These are phyloP conservation scores for Fusarium zealandicum DNA, from an alignment of 2,329 filamentous ascomycete species.

Conservation along the genomic window DNA sequence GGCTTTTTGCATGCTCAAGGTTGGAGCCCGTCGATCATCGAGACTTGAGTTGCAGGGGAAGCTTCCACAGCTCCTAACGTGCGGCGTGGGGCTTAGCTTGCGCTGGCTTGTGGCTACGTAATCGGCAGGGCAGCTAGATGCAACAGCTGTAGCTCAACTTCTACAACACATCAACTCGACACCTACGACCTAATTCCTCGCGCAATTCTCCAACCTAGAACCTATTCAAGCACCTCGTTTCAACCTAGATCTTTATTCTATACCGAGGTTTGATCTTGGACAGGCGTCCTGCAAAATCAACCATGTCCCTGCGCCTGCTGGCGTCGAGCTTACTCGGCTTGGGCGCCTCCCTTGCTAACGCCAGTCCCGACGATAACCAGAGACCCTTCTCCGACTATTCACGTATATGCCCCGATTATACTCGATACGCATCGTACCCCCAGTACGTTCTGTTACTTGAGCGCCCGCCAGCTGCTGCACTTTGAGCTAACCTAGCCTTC, in stretches of 20 bases:
- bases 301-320: conserved; percentile 42
- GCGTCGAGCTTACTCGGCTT: conserved; percentile 41
- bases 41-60: no score
- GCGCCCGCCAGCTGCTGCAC: background rate
- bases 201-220: background rate
- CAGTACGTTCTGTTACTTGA: conserved; percentile 46
- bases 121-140: conserved; percentile 21
- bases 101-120: conserved; percentile 23
- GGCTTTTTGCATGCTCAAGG: background rate
- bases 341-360: conserved; percentile 30
- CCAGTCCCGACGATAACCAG: conserved; percentile 33
- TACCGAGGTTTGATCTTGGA: background rate
- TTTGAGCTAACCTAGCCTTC: conserved; percentile 12
- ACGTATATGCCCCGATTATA: conserved; percentile 52
- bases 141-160: conserved; percentile 17
- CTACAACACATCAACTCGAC: conserved; percentile 2
- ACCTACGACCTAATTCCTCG: background rate
- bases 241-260: background rate
- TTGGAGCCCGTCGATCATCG: no score
- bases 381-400: conserved; percentile 37
- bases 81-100: background rate
- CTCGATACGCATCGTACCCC: conserved; percentile 47
- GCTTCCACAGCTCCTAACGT: conserved; percentile 9
- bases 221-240: background rate
- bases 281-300: background rate